phyloP scores from a whole-genome alignment of 1,284 basidiomycete genomes.

The Pulveroboletus sp. region DNA sequence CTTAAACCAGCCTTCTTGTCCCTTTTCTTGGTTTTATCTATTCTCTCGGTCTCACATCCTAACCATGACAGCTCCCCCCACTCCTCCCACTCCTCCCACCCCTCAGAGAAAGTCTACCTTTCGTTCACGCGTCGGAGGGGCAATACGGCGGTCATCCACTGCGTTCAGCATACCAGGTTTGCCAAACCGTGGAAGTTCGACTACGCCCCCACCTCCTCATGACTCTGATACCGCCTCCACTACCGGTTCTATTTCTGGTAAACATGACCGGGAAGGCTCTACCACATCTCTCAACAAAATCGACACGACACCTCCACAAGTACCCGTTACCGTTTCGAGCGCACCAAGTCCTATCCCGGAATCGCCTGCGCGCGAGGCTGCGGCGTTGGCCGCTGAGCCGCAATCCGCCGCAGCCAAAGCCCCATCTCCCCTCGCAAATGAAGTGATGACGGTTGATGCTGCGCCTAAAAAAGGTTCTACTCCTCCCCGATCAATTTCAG shows the following conservation, averaged over 20 bases:
- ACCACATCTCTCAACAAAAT: slow-evolving; percentile 32
- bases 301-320: slow-evolving; percentile 26
- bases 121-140: slow-evolving; percentile 38
- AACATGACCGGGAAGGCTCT: slow-evolving; percentile 33
- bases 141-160: slow-evolving; percentile 36
- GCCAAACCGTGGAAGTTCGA: slow-evolving; percentile 29
- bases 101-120: slow-evolving; percentile 37
- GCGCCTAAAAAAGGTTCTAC: slow-evolving; percentile 14
- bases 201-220: slow-evolving; percentile 31
- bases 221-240: slow-evolving; percentile 35
- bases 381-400: slow-evolving; percentile 37
- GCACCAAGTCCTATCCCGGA: slow-evolving; percentile 55
- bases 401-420: slow-evolving; percentile 24
- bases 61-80: slow-evolving; percentile 28
- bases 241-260: slow-evolving; percentile 30
- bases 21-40: slow-evolving; percentile 7
- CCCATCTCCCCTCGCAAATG: slow-evolving; percentile 34
- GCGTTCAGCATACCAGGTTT: slow-evolving; percentile 35
- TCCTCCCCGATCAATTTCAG: slow-evolving; percentile 27
- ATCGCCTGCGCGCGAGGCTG: slow-evolving; percentile 52
- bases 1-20: slow-evolving; percentile 5
- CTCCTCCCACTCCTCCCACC: slow-evolving; percentile 30
- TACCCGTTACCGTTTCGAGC: slow-evolving; percentile 20
- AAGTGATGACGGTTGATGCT: slow-evolving; percentile 19
- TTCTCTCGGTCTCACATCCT: background rate